Conservation (phyloP, 176 grass and related monocot species). For the Calamus simplicifolius region DNA sequence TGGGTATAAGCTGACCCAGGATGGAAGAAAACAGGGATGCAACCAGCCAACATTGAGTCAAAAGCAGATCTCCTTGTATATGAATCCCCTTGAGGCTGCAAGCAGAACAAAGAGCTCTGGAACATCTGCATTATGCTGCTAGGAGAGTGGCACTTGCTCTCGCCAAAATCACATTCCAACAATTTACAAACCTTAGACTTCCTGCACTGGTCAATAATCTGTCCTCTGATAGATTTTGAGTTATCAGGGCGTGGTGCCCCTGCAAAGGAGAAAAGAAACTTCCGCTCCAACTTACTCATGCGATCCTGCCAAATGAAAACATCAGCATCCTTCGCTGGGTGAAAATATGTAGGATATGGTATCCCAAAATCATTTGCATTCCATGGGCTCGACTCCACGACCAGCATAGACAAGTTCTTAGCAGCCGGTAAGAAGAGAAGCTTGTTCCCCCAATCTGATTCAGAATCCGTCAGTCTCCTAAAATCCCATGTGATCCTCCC, state of each 20-base stretch:
- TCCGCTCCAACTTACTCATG: slow-evolving; percentile 75
- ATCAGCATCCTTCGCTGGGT: slow-evolving; percentile 78
- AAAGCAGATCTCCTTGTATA: slow-evolving; percentile 94
- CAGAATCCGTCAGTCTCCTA: slow-evolving; percentile 56
- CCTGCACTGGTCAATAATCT: slow-evolving; percentile 84
- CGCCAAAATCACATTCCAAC: slow-evolving; percentile 85
- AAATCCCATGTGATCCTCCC: slow-evolving; percentile 99
- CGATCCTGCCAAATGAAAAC: slow-evolving; percentile 88
- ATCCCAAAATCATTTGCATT: slow-evolving; percentile 89
- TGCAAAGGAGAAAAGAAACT: slow-evolving; percentile 85
- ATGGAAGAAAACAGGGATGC: slow-evolving; percentile 97
- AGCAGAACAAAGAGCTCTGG: slow-evolving; percentile 84
- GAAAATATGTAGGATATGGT: slow-evolving; percentile 92
- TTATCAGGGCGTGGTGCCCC: slow-evolving; percentile 89
- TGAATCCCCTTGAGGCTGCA: slow-evolving; percentile 94
- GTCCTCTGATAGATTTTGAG: slow-evolving; percentile 70
- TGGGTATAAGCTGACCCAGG: slow-evolving; percentile 88
- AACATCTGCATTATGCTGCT: slow-evolving; percentile 96
- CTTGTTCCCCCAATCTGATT: slow-evolving; percentile 90
- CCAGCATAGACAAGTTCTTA: slow-evolving; percentile 93
- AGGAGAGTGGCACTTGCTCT: slow-evolving; percentile 94
- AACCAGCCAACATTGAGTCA: slow-evolving; percentile 90
- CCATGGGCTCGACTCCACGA: slow-evolving; percentile 93
- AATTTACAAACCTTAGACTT: slow-evolving; percentile 62
- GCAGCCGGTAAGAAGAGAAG: slow-evolving; percentile 78